A percentile compares a stretch with the other conserved stretches of the same genome.
phyloP scores from a whole-genome alignment of 108 stramenopile species.

The Licmophora abbreviata region DNA sequence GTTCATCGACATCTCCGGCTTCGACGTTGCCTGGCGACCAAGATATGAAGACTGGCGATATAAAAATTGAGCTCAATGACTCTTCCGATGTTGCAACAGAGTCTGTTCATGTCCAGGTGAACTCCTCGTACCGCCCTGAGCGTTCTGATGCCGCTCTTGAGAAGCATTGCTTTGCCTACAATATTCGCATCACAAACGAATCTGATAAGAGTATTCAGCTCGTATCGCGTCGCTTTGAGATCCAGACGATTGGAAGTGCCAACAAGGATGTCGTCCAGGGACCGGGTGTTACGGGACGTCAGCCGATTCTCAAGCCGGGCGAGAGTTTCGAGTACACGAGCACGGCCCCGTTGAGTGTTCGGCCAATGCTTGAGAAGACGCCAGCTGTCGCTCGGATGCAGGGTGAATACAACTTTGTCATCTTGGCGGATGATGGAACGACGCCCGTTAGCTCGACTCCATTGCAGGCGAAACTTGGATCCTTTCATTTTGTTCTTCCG shows the following conservation, averaged over 20 bases:
- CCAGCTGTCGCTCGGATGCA: slow-evolving; percentile 83
- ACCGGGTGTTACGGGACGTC: slow-evolving; percentile 82
- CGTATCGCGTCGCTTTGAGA: slow-evolving; percentile 85
- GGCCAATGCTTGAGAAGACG: slow-evolving; percentile 78
- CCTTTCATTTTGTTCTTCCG: slow-evolving; percentile 82
- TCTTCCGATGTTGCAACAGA: slow-evolving; percentile 62
- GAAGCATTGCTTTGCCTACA: slow-evolving; percentile 91
- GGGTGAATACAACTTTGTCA: slow-evolving; percentile 79
- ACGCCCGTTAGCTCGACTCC: slow-evolving; percentile 66
- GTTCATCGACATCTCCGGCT: slow-evolving; percentile 24
- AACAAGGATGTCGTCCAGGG: slow-evolving; percentile 88
- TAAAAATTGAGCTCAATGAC: slow-evolving; percentile 42
- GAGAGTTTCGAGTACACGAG: slow-evolving; percentile 89
- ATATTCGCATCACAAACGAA: slow-evolving; percentile 90
- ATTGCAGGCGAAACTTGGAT: slow-evolving; percentile 80
- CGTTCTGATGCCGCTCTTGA: slow-evolving; percentile 69
- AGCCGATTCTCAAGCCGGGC: slow-evolving; percentile 89
- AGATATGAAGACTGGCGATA: slow-evolving; percentile 76
- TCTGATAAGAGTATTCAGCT: slow-evolving; percentile 65
- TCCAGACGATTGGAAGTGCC: slow-evolving; percentile 73
- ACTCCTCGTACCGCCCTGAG: slow-evolving; percentile 83
- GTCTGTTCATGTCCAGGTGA: slow-evolving; percentile 70
- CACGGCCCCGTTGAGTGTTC: slow-evolving; percentile 74
- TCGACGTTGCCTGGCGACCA: slow-evolving; percentile 72
- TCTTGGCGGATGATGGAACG: slow-evolving; percentile 65